Percentiles rank a stretch among this genome's conserved stretches.
Conservation (phyloP, 2,329 filamentous ascomycete species). For the Gyromitra esculenta region DNA sequence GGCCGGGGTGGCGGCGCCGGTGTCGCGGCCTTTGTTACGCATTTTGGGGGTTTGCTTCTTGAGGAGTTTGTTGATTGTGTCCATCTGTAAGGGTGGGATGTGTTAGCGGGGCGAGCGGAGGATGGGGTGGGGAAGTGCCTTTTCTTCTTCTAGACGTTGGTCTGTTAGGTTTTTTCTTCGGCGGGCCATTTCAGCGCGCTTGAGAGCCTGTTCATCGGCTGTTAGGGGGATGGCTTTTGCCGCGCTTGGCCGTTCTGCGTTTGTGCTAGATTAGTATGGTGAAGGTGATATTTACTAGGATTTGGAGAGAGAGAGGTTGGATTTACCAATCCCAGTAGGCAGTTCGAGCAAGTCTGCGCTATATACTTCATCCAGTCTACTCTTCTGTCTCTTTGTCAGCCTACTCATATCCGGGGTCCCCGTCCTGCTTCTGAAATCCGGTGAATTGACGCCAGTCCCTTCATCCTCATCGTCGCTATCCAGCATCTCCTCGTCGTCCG, state of each 20-base stretch:
- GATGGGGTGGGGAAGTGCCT: no score
- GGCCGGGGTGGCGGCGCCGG: conserved; percentile 61
- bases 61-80: conserved; percentile 89
- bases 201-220: conserved; percentile 77
- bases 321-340: conserved; percentile 61
- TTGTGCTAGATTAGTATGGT: conserved; percentile 67
- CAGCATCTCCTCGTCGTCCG: conserved; percentile 60
- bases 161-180: conserved; percentile 78
- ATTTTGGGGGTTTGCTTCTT: conserved; percentile 84
- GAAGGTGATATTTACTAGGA: no score
- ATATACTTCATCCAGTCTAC: conserved; percentile 67
- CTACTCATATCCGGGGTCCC: conserved; percentile 72
- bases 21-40: conserved; percentile 64
- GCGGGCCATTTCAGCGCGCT: conserved; percentile 77
- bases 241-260: conserved; percentile 46
- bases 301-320: conserved; percentile 26
- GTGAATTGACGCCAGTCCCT: conserved; percentile 53
- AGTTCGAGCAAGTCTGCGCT: conserved; percentile 62
- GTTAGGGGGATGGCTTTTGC: conserved; percentile 63
- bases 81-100: conserved; percentile 68
- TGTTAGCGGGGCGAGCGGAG: not conserved
- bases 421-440: conserved; percentile 65
- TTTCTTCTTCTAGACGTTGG: conserved; percentile 81
- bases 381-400: conserved; percentile 74
- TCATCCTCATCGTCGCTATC: conserved; percentile 54